Evolutionary conservation across 768 basidiomycete genomes (phyloP).

Genomic region (Lentinula aciculospora): DNA sequence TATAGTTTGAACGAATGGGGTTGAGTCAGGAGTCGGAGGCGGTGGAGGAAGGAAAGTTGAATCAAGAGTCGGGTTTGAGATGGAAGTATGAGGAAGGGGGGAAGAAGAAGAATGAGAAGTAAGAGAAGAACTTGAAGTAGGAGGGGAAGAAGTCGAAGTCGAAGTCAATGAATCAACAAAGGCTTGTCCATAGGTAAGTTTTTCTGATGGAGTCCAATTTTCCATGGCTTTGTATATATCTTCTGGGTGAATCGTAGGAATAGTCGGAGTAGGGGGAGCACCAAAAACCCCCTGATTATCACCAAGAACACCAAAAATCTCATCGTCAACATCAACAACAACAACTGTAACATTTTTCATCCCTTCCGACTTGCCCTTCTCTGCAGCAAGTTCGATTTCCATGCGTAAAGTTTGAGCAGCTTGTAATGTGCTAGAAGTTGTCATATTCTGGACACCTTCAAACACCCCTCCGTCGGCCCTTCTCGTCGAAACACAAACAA

Average conservation of each 20-base stretch:
- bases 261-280: not conserved
- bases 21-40: slow-evolving; percentile 43
- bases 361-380: slow-evolving; percentile 47
- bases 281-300: slow-evolving; percentile 17
- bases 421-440: slow-evolving; percentile 65
- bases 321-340: slow-evolving; percentile 62
- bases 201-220: slow-evolving; percentile 72
- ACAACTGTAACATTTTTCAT: slow-evolving; percentile 68
- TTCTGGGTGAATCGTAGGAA: slow-evolving; percentile 20
- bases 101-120: no score
- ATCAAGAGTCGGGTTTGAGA: no score
- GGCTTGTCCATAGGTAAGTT: slow-evolving; percentile 64
- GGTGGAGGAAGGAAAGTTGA: not conserved
- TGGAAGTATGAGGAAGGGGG: no score
- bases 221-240: slow-evolving; percentile 50
- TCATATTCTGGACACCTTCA: slow-evolving; percentile 64
- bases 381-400: slow-evolving; percentile 56
- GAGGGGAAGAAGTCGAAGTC: not conserved
- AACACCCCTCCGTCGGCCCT: slow-evolving; percentile 76
- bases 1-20: slow-evolving; percentile 58
- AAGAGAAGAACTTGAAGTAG: no score
- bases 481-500: slow-evolving; percentile 74
- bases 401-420: slow-evolving; percentile 70
- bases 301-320: not conserved
- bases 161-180: slow-evolving; percentile 29